These are phyloP conservation scores for Myriosclerotinia curreyana DNA, from an alignment of 2,329 filamentous ascomycete species.

Conservation along the genomic window DNA sequence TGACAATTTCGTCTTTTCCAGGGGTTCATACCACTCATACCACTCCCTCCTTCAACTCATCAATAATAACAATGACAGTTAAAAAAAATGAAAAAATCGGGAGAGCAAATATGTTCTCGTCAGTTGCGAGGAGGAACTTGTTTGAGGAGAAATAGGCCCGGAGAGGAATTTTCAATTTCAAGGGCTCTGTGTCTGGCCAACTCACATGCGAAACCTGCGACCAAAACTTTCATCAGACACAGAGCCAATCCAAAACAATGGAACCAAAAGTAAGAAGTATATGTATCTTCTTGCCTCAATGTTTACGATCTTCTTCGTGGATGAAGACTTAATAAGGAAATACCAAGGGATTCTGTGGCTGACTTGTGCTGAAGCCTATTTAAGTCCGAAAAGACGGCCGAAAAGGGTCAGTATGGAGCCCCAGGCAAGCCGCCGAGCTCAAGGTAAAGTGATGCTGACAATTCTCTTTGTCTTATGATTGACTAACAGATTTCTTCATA, in stretches of 20 bases:
- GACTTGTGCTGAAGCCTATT: too few relatives aligned
- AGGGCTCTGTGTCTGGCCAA: neutral
- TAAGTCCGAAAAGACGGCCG: too few relatives aligned
- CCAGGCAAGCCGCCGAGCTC: too few relatives aligned
- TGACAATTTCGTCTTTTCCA: neutral
- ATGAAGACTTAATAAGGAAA: too few relatives aligned
- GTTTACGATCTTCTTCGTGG: neutral
- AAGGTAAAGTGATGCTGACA: too few relatives aligned
- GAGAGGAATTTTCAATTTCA: neutral
- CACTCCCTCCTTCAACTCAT: too few relatives aligned
- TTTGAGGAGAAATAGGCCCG: neutral
- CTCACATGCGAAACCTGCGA: neutral
- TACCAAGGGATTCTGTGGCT: too few relatives aligned
- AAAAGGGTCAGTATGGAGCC: too few relatives aligned
- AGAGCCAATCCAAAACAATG: neutral
- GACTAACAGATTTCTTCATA: neutral
- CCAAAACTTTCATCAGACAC: neutral
- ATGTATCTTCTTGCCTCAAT: neutral
- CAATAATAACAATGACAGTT: neutral
- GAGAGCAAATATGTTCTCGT: neutral
- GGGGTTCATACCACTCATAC: neutral
- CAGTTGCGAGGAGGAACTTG: too few relatives aligned
- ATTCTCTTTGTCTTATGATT: too few relatives aligned
- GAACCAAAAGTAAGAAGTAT: neutral
- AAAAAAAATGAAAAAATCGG: neutral